These are phyloP conservation scores for Nematocida displodere DNA, from an alignment of 371 early-diverging fungal species.

Conservation along the genomic window DNA sequence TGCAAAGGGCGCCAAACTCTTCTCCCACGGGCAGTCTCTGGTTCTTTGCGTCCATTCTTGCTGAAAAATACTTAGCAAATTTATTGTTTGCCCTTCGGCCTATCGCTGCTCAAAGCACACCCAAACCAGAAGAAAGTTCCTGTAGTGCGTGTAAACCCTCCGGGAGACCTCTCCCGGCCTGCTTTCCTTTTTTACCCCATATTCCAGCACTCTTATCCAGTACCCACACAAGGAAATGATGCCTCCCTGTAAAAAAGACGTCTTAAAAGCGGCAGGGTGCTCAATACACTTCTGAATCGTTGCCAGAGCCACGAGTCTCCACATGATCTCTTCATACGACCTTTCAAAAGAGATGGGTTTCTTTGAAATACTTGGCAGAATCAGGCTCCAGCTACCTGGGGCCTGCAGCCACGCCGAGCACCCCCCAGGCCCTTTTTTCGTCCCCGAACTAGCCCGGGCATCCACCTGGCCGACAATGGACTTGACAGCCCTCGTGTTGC, in stretches of 20 bases:
- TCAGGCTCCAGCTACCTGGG: not conserved
- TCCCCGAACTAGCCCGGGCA: too few species aligned
- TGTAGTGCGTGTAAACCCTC: not conserved
- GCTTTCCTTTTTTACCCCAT: conserved; percentile 1
- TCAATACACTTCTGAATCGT: too few species aligned
- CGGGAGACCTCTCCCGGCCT: not conserved
- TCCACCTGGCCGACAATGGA: not conserved
- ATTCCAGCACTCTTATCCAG: not conserved
- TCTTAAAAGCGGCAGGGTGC: not conserved
- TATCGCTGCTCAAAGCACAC: not conserved
- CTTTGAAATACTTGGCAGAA: not conserved
- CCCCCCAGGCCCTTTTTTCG: too few species aligned
- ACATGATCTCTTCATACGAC: conserved; percentile 12
- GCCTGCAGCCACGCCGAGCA: too few species aligned
- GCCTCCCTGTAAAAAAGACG: not conserved
- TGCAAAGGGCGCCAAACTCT: conserved; percentile 9
- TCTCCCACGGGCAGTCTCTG: conserved; percentile 4
- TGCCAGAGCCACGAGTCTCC: not conserved
- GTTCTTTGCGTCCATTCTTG: not conserved
- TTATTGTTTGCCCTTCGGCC: too few species aligned
- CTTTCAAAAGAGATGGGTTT: conserved; percentile 8
- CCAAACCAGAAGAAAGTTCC: not conserved
- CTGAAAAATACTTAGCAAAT: not conserved
- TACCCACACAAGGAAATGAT: not conserved
- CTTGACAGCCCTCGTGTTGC: conserved; percentile 16